Evolutionary conservation across 768 basidiomycete species (phyloP).

Genomic region (Xanthoconium stramineum): DNA sequence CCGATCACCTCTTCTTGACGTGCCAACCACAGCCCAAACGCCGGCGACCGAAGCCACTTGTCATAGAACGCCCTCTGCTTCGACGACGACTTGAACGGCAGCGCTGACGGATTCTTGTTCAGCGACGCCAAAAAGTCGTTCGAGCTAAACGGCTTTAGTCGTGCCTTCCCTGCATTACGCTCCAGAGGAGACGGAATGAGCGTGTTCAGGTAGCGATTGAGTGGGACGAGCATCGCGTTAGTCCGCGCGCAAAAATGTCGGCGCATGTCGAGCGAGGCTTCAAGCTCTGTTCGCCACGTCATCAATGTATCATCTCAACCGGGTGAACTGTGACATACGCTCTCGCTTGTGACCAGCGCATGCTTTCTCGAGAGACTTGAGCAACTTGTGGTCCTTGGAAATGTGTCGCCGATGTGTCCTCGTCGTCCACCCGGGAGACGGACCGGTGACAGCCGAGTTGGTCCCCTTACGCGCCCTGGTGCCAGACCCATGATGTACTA

Average conservation of each 20-base stretch:
- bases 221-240: constrained; percentile 80
- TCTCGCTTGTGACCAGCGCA: constrained; percentile 45
- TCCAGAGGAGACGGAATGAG: constrained; percentile 72
- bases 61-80: constrained; percentile 75
- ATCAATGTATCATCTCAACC: neutral
- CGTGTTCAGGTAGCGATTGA: constrained; percentile 88
- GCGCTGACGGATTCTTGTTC: constrained; percentile 61
- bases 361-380: constrained; percentile 71
- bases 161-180: constrained; percentile 24
- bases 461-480: constrained; percentile 5
- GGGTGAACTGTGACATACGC: constrained; percentile 39
- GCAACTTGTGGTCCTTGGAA: constrained; percentile 73
- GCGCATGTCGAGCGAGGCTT: constrained; percentile 64
- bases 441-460: constrained; percentile 37
- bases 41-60: constrained; percentile 69
- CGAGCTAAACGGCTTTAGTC: constrained; percentile 69
- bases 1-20: constrained; percentile 72
- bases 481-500: neutral
- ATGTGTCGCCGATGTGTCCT: constrained; percentile 80
- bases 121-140: constrained; percentile 69
- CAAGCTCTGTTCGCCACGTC: constrained; percentile 43
- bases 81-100: constrained; percentile 69
- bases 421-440: constrained; percentile 71
- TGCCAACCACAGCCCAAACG: constrained; percentile 79
- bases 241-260: constrained; percentile 85